These are phyloP conservation scores for Gaillardinia entomophila DNA, from an alignment of 805 yeast genomes.

Conservation along the genomic window DNA sequence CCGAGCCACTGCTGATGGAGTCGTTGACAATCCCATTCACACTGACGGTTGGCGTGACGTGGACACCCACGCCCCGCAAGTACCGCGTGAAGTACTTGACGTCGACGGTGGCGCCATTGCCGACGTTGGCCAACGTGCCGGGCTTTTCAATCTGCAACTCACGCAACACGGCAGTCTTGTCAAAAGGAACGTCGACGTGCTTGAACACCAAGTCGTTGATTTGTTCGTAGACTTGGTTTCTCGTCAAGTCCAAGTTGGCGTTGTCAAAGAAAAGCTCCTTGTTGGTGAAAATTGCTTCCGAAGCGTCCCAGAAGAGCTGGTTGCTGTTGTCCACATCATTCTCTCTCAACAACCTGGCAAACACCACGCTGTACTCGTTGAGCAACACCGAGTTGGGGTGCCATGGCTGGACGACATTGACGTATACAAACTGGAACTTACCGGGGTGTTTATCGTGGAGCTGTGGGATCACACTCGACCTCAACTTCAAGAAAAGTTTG, in stretches of 20 bases:
- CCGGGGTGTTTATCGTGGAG: constrained; percentile 41
- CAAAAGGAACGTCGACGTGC: constrained; percentile 22
- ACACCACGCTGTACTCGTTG: constrained; percentile 69
- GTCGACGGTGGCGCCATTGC: constrained; percentile 56
- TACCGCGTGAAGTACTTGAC: constrained; percentile 68
- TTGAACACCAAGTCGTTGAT: constrained; percentile 24
- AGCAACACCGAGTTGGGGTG: constrained; percentile 66
- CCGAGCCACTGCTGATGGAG: constrained; percentile 57
- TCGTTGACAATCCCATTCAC: constrained; percentile 61
- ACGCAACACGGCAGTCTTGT: constrained; percentile 23
- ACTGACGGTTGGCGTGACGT: constrained; percentile 77
- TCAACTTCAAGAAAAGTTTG: constrained; percentile 55
- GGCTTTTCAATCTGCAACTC: constrained; percentile 31
- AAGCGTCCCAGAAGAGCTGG: constrained; percentile 40
- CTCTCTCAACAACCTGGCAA: constrained; percentile 55
- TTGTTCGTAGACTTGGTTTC: constrained; percentile 50
- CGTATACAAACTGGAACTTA: constrained; percentile 54
- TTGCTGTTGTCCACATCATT: constrained; percentile 15
- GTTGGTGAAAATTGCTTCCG: constrained; percentile 50
- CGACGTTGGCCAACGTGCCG: constrained; percentile 41
- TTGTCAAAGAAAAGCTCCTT: constrained; percentile 57
- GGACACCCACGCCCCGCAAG: constrained; percentile 72
- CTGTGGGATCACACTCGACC: constrained; percentile 47
- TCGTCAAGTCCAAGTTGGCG: constrained; percentile 45
- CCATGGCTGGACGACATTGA: constrained; percentile 87